Base-by-base conservation (phyloP, 495 filamentous ascomycete species). In the Entonaema liquescens region DNA sequence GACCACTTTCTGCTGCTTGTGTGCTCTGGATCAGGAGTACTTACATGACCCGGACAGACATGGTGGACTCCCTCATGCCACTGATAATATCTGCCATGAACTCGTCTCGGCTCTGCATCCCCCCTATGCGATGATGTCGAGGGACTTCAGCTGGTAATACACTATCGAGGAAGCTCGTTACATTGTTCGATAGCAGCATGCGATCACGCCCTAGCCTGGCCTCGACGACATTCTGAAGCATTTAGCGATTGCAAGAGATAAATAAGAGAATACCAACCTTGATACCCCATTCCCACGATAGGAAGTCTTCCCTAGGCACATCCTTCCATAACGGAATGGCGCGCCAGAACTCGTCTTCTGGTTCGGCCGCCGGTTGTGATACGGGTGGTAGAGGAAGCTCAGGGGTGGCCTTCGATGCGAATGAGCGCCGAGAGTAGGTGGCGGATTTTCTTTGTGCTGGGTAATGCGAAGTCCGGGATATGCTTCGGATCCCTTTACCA, bases 11-110 rank as follows among this genome's bases (percentile, higher is more conserved):
- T n/a, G n/a, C 1, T 44, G 11, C 26, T 19, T 25, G 3, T 56
- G 35, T 7, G 15, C 15, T 23, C 13, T 55, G 12, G 5, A 29
- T 29, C 5, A 44, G 19, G 6, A 12, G 54, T 15, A 70, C 82
- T 78, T 69, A 83, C 82, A 77, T 81, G 61, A 82, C 74, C 11
- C 86, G 82, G 50, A 88, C 77, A 1, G 85, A 73, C 87, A 89
- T 89, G 28, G 86, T 81, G 11, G 86, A 83, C 11, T 71, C 66
- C 17, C 65, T 74, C 8, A 88, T 79, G 11, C 85, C 87, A 5
- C 80, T 68, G 8, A 77, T 53, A n/a, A 86, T 80, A 74, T 89
- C 87, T 15, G 73, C 64, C 70, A 88, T 79, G 67, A 88, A 85
- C 49, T 84, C 78, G 6, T 84, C 80, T 13, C 80, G 79, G 25